Percentiles rank a stretch among this genome's conserved stretches.
Conservation (phyloP, 805 yeast genomes). For the Candida anglica region DNA sequence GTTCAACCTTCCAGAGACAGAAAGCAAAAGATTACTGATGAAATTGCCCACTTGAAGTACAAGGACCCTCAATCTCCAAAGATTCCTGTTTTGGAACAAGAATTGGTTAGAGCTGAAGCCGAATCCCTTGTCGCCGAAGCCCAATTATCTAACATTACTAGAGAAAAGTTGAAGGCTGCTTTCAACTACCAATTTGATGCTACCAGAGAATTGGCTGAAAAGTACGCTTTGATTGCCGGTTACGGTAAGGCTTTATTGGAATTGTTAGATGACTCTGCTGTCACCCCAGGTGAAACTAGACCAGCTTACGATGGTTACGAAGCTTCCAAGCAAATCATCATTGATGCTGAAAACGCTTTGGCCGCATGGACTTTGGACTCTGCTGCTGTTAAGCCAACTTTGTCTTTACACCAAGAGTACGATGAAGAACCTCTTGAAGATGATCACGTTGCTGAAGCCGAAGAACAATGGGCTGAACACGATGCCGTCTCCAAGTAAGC, state of each 20-base stretch:
- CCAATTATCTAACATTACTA: constrained; percentile 81
- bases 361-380: constrained; percentile 81
- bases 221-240: constrained; percentile 81
- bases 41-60: constrained; percentile 78
- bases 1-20: constrained; percentile 88
- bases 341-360: constrained; percentile 80
- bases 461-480: constrained; percentile 51
- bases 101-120: constrained; percentile 87
- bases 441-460: constrained; percentile 47
- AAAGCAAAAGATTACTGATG: constrained; percentile 79
- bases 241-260: constrained; percentile 85
- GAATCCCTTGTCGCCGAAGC: constrained; percentile 91
- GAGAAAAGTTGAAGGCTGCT: constrained; percentile 83
- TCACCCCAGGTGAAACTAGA: constrained; percentile 90
- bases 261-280: constrained; percentile 79
- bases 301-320: constrained; percentile 87
- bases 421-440: constrained; percentile 45
- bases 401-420: constrained; percentile 62
- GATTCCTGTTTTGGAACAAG: constrained; percentile 79
- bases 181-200: constrained; percentile 84
- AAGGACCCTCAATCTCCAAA: constrained; percentile 84
- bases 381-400: constrained; percentile 79
- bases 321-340: constrained; percentile 81
- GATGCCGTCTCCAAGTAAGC: constrained; percentile 15
- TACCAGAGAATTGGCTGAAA: constrained; percentile 80